phyloP scores from a whole-genome alignment of 495 filamentous ascomycete genomes.

The Penicillium parvum region DNA sequence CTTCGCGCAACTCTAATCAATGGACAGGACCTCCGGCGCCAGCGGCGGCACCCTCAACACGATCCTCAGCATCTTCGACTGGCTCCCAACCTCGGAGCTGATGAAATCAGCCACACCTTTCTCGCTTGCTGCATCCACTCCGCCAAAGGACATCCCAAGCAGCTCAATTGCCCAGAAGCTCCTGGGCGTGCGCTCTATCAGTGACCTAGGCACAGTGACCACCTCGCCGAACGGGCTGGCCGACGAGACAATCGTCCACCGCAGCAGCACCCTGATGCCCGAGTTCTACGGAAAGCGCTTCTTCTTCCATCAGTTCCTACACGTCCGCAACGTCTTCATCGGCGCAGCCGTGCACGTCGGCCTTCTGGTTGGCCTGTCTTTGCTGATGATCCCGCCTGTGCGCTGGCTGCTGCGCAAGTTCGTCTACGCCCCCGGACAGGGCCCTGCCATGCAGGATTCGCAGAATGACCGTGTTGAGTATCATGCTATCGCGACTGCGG shows the following conservation, averaged over 20 bases:
- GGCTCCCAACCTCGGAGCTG: conserved; percentile 55
- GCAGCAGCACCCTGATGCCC: conserved; percentile 70
- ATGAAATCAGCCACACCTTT: conserved; percentile 55
- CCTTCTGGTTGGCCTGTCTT: conserved; percentile 44
- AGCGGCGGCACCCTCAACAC: conserved; percentile 75
- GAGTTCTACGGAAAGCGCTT: conserved; percentile 70
- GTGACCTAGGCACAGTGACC: conserved; percentile 63
- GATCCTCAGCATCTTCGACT: conserved; percentile 57
- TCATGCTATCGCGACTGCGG: conserved; percentile 60
- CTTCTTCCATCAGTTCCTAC: conserved; percentile 64
- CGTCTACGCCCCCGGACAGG: conserved; percentile 63
- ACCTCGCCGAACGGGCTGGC: conserved; percentile 53
- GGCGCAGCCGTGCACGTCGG: conserved; percentile 56
- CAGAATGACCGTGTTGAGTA: conserved; percentile 58
- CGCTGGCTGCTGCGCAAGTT: conserved; percentile 50
- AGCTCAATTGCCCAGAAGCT: conserved; percentile 39
- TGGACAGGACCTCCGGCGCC: conserved; percentile 42
- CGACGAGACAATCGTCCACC: conserved; percentile 66
- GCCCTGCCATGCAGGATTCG: conserved; percentile 54
- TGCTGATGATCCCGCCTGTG: conserved; percentile 53
- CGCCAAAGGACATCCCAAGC: conserved; percentile 32
- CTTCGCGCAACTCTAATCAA: no score
- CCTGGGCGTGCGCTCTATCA: conserved; percentile 58
- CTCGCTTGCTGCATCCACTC: conserved; percentile 58
- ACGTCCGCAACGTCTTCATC: conserved; percentile 52